phyloP scores from a whole-genome alignment of 805 yeast genomes.

The Lachancea cidri region DNA sequence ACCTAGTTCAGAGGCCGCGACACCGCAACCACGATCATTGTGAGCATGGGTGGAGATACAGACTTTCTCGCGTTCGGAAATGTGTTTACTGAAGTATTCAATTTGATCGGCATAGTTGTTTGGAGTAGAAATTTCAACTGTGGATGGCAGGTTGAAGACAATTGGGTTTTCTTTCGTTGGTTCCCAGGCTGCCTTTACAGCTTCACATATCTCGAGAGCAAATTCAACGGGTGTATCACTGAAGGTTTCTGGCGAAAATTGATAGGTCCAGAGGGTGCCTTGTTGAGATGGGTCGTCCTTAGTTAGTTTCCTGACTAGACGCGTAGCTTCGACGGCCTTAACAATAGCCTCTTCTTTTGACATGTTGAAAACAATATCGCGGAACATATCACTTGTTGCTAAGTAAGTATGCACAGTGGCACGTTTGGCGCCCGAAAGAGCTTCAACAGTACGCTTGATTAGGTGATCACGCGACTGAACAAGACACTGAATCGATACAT shows the following conservation, averaged over 20 bases:
- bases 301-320: conserved; percentile 60
- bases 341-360: conserved; percentile 60
- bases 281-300: conserved; percentile 65
- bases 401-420: conserved; percentile 70
- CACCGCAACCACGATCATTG: conserved; percentile 80
- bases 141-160: conserved; percentile 75
- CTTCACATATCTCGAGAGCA: conserved; percentile 73
- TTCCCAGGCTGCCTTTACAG: conserved; percentile 74
- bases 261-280: conserved; percentile 64
- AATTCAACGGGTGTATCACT: conserved; percentile 70
- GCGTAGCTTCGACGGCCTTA: conserved; percentile 67
- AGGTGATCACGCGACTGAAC: conserved; percentile 75
- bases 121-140: conserved; percentile 74
- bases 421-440: conserved; percentile 64
- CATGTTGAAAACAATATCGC: conserved; percentile 74
- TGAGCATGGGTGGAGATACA: conserved; percentile 70
- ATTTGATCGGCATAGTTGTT: conserved; percentile 76
- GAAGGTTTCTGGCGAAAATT: conserved; percentile 76
- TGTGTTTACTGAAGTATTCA: conserved; percentile 65
- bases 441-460: conserved; percentile 67
- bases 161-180: conserved; percentile 72
- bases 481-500: conserved; percentile 66
- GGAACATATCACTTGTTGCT: conserved; percentile 70
- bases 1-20: conserved; percentile 76
- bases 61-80: conserved; percentile 65